phyloP scores from a whole-genome alignment of 345 rosid species.

The Moricandia arvensis region DNA sequence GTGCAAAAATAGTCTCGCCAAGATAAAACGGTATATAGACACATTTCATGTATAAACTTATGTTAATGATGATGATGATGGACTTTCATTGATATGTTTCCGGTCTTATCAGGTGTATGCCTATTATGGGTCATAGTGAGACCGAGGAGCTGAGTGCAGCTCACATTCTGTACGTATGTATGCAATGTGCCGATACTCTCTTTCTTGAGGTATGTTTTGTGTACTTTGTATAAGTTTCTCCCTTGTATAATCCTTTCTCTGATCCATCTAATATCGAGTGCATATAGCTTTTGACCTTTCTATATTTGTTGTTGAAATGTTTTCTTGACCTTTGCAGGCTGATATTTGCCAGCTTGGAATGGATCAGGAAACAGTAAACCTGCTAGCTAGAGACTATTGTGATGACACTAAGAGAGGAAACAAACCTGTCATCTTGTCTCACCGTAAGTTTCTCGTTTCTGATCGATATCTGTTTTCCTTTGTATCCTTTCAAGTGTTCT shows the following conservation, averaged over 20 bases:
- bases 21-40: conserved; percentile 13
- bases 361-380: conserved; percentile 88
- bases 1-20: conserved; percentile 74
- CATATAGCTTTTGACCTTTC: background rate
- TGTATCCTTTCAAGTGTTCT: background rate
- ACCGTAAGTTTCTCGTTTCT: conserved; percentile 47
- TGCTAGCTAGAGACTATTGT: conserved; percentile 91
- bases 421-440: conserved; percentile 86
- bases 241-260: background rate
- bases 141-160: conserved; percentile 83
- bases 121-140: conserved; percentile 89
- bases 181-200: conserved; percentile 93
- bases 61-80: background rate
- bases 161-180: conserved; percentile 88
- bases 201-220: conserved; percentile 64
- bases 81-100: conserved; percentile 1
- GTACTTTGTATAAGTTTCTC: no score
- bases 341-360: conserved; percentile 94
- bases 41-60: background rate
- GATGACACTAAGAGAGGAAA: conserved; percentile 84
- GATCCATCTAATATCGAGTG: background rate
- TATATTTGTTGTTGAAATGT: background rate
- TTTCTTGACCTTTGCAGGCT: conserved; percentile 48
- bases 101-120: conserved; percentile 57
- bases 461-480: background rate